Base-by-base conservation (phyloP, 1,284 basidiomycete species). In the Phellopilus nigrolimitatus region DNA sequence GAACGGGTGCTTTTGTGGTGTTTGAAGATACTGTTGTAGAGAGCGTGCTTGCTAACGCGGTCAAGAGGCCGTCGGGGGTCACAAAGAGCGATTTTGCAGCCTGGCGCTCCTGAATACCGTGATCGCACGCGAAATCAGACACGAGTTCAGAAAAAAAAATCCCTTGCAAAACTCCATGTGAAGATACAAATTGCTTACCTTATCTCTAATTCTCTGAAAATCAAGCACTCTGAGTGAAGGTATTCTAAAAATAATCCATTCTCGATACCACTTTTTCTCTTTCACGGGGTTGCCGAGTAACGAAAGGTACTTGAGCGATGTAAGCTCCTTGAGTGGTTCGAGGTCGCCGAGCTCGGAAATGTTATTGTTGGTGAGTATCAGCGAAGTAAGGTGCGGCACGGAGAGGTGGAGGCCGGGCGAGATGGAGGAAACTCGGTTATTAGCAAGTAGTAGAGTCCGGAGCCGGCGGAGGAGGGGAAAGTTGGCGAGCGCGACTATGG, bases 261-360 rank as follows among this genome's bases (percentile, higher is more conserved):
- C 90, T 69, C 92, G 84, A 76, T 99, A 99, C 80, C 92, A 92
- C 79, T 95, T 90, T 74, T 91, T 90, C 71, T 94, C 84, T 61
- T 80, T 75, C 17, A 97, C 89, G 19, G 95, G 94, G 65, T 95
- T 95, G n/a, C 91, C 93, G 61, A 89, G 67, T 58, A 99, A 71
- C 25, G 82, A 84, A 50, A 99, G 72, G 65, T 89, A 94, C 66
- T 87, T 82, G 57, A 99, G 80, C 36, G 79, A 74, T 60, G 75
- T 81, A 57, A 94, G 76, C 59, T 89, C 82, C 64, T 82, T 87
- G 46, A 98, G 77, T 25, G 92, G 89, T 61, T 88, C 85, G 30
- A 94, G 76, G 64, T 92, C 88, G n/a, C 88, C 88, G 13, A 93
- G 73, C 62, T 90, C 79, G 53, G 73, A 64, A 60, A 91, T 69